Conservation (phyloP, 345 rosid genomes). For the Microcos paniculata region DNA sequence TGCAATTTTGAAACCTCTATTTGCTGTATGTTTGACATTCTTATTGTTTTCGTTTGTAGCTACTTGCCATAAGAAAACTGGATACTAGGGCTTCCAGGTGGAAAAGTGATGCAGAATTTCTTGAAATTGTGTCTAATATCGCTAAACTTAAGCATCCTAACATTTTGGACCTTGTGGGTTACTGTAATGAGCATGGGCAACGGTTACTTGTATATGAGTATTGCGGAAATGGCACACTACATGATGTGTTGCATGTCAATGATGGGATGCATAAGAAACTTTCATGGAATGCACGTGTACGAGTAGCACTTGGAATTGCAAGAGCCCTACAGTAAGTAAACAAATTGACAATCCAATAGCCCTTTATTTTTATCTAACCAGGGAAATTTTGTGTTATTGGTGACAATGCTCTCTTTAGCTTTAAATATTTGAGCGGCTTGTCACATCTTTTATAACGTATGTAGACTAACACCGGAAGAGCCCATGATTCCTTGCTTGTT, state of each 20-base stretch:
- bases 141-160: constrained; percentile 65
- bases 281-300: constrained; percentile 74
- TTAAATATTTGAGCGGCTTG: neutral
- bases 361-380: neutral
- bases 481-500: neutral
- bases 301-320: constrained; percentile 80
- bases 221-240: constrained; percentile 63
- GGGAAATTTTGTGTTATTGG: neutral
- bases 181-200: constrained; percentile 81
- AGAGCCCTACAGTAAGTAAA: constrained; percentile 84
- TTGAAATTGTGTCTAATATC: constrained; percentile 48
- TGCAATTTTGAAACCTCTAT: neutral
- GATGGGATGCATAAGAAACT: constrained; percentile 57
- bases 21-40: neutral
- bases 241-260: constrained; percentile 76
- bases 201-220: constrained; percentile 67
- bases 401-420: neutral
- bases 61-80: constrained; percentile 83
- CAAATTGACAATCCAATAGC: constrained; percentile 1
- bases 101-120: constrained; percentile 63
- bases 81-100: constrained; percentile 40
- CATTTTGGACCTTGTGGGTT: constrained; percentile 74
- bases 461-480: neutral
- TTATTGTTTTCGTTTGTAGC: constrained; percentile 39
- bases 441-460: neutral